Percentiles rank a stretch among this genome's conserved stretches.
phyloP scores from a whole-genome alignment of 495 filamentous ascomycete species.

The Aspergillus coremiiformis region DNA sequence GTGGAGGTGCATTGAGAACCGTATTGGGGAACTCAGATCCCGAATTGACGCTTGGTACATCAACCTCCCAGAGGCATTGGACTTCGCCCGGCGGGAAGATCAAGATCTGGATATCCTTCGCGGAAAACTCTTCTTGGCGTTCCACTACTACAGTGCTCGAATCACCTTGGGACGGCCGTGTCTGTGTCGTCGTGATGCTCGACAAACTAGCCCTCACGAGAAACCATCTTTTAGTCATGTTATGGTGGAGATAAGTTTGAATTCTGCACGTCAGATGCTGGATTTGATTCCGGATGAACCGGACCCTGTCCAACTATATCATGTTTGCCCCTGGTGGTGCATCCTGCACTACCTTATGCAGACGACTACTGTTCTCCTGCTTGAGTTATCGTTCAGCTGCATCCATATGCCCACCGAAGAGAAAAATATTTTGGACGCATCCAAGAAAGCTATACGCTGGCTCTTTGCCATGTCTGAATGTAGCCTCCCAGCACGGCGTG shows the following conservation, averaged over 20 bases:
- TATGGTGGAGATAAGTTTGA: constrained; percentile 47
- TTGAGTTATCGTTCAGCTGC: constrained; percentile 52
- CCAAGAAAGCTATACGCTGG: constrained; percentile 51
- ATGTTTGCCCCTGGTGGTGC: constrained; percentile 58
- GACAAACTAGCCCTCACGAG: constrained; percentile 24
- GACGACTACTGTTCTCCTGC: constrained; percentile 51
- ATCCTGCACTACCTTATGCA: constrained; percentile 61
- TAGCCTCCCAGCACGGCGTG: constrained; percentile 49
- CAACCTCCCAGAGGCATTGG: constrained; percentile 43
- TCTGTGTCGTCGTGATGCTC: constrained; percentile 52
- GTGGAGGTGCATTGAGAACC: constrained; percentile 54
- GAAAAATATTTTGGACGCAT: constrained; percentile 34
- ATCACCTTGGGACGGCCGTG: constrained; percentile 59
- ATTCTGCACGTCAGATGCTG: constrained; percentile 48
- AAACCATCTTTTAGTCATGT: constrained; percentile 46
- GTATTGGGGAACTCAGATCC: constrained; percentile 44
- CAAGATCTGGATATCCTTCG: constrained; percentile 29
- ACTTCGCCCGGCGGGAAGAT: constrained; percentile 38
- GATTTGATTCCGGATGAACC: constrained; percentile 45
- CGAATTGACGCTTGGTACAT: constrained; percentile 49
- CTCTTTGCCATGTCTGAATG: constrained; percentile 46
- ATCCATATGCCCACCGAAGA: constrained; percentile 49
- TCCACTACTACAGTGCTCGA: constrained; percentile 52
- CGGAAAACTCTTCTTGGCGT: constrained; percentile 42
- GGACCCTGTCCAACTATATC: constrained; percentile 42